These are phyloP conservation scores for Podospora bellae-mahoneyi DNA, from an alignment of 495 filamentous ascomycete species.

Conservation along the genomic window DNA sequence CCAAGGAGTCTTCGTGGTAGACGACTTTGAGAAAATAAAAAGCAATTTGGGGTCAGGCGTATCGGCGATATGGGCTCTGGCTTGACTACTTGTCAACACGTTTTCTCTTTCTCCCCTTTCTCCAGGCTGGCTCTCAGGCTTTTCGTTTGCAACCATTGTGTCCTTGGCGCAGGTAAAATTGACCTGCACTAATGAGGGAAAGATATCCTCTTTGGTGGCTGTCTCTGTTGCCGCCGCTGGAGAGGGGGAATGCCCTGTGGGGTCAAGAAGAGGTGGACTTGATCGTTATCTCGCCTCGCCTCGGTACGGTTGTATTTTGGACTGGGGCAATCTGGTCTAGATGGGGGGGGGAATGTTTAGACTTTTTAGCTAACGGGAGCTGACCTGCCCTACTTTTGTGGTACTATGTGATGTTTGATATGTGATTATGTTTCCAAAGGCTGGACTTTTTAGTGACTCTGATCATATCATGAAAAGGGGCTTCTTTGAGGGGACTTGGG, in stretches of 20 bases:
- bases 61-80: constrained; percentile 25
- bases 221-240: constrained; percentile 46
- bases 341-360: constrained; percentile 8
- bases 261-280: constrained; percentile 52
- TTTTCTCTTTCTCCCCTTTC: constrained; percentile 19
- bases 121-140: constrained; percentile 9
- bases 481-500: neutral
- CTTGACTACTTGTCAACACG: constrained; percentile 23
- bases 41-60: constrained; percentile 30
- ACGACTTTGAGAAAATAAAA: constrained; percentile 21
- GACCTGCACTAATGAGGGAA: constrained; percentile 91
- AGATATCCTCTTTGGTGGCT: constrained; percentile 62
- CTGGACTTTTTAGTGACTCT: neutral
- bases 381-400: constrained; percentile 14
- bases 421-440: neutral
- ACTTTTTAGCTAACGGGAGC: constrained; percentile 18
- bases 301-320: constrained; percentile 21
- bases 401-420: constrained; percentile 1
- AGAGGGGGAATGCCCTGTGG: constrained; percentile 93
- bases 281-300: constrained; percentile 50
- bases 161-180: constrained; percentile 46
- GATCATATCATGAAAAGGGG: neutral
- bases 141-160: constrained; percentile 9
- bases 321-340: constrained; percentile 8
- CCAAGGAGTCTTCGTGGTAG: constrained; percentile 64